phyloP scores from a whole-genome alignment of 176 grass and related monocot species.

The Rhynchospora pubera region DNA sequence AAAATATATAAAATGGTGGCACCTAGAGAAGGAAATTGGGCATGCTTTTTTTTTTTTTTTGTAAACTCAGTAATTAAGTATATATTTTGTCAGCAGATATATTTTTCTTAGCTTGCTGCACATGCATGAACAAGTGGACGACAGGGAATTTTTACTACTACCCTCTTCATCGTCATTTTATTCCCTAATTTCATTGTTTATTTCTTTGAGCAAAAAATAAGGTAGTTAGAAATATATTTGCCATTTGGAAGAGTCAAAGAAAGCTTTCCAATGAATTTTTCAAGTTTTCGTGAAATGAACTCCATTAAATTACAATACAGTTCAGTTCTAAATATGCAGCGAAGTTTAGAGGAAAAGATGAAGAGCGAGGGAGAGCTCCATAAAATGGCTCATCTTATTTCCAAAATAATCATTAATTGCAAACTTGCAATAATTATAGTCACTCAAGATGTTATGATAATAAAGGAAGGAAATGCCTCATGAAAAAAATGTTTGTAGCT shows the following conservation, averaged over 20 bases:
- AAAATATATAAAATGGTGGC: not conserved
- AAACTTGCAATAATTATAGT: too few species aligned
- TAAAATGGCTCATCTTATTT: too few species aligned
- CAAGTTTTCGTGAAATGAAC: not conserved
- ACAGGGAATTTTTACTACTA: not conserved
- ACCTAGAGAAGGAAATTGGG: not conserved
- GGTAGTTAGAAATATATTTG: not conserved
- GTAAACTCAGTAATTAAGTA: not conserved
- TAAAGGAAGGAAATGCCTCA: not conserved
- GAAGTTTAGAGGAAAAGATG: not conserved
- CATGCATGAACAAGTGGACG: not conserved
- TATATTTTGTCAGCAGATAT: not conserved
- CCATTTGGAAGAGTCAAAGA: not conserved
- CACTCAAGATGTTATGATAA: not conserved
- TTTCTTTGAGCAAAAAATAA: not conserved
- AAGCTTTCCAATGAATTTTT: not conserved
- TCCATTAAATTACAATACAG: not conserved
- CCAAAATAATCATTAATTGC: too few species aligned
- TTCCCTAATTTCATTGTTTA: not conserved
- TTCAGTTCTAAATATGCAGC: not conserved
- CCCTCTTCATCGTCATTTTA: not conserved
- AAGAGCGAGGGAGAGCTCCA: too few species aligned
- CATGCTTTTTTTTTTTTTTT: not conserved
- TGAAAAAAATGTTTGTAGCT: not conserved
- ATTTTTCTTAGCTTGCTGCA: not conserved